Conservation (phyloP, 1,139 yeast species). For the Magnusiomyces suaveolens region DNA sequence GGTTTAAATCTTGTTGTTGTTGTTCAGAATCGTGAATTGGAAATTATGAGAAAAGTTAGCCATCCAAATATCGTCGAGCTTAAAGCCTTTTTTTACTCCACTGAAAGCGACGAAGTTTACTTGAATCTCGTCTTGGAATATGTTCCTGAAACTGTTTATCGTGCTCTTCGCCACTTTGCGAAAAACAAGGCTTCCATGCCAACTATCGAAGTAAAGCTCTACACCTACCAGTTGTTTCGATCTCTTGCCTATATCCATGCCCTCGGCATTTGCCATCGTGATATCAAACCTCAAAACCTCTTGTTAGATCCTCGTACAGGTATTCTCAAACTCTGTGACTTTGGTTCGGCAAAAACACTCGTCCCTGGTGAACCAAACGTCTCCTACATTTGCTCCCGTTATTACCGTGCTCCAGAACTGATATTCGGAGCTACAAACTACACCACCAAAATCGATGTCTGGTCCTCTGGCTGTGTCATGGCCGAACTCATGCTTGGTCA, state of each 20-base stretch:
- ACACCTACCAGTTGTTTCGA: conserved; percentile 84
- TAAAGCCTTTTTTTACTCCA: conserved; percentile 80
- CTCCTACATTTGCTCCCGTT: conserved; percentile 90
- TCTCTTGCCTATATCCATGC: conserved; percentile 88
- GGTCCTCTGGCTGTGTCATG: conserved; percentile 98
- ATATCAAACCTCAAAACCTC: conserved; percentile 91
- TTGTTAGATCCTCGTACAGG: conserved; percentile 80
- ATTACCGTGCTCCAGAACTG: conserved; percentile 90
- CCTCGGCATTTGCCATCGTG: conserved; percentile 90
- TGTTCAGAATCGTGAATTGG: conserved; percentile 69
- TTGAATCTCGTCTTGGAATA: conserved; percentile 81
- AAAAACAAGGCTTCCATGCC: conserved; percentile 75
- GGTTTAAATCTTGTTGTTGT: background rate
- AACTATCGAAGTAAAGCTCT: conserved; percentile 72
- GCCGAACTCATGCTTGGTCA: conserved; percentile 92
- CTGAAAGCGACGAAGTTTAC: conserved; percentile 65
- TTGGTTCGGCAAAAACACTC: conserved; percentile 94
- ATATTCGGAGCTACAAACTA: conserved; percentile 86
- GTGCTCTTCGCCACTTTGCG: conserved; percentile 78
- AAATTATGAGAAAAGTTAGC: conserved; percentile 82
- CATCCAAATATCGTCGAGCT: conserved; percentile 85
- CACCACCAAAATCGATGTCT: conserved; percentile 93
- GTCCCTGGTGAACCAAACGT: conserved; percentile 90
- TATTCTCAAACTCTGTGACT: conserved; percentile 83
- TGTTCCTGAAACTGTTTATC: conserved; percentile 89